Base-by-base conservation (phyloP, 345 rosid genomes). In the Acer saccharum region DNA sequence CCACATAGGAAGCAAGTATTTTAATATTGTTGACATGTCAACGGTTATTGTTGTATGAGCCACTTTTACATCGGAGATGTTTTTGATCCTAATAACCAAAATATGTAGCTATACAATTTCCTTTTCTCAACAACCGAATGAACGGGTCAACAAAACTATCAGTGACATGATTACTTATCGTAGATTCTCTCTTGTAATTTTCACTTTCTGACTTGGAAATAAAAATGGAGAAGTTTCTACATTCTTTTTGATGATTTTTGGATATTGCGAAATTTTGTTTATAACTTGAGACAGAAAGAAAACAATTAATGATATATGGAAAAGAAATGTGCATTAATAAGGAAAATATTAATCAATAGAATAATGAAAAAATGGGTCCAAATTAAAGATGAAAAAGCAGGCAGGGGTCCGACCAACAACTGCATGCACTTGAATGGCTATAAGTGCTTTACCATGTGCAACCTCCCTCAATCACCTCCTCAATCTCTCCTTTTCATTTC, bases 371-470 rank as follows among this genome's bases (percentile, higher is more conserved):
- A n/a, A 32, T 32, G 39, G 92, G 89, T 57, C 90, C 82, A 54
- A 21, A 13, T 65, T 57, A 78, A 80, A 35, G 82, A 81, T 75
- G 67, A 86, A 86, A 89, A 77, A 43, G 46, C 46, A 43, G 46
- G 83, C 65, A 57, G 55, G 81, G 79, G 87, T 76, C 76, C 81
- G 71, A 74, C 50, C 12, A 46, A 46, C 13, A 46, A 79, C 57
- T 76, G 84, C 81, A 81, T 79, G 83, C 86, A 86, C 87, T 92
- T 60, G 89, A 91, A 89, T 90, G 77, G 67, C 81, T 83, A 88
- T 90, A 65, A 89, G 81, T 88, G 87, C 79, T 81, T 86, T 79
- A 76, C 91, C 95, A 88, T 89, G 90, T 92, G 94, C 87, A 81
- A 73, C 85, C 84, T 60, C 29, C 68, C 18, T 60, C 71, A 16